phyloP scores from a whole-genome alignment of 2,329 filamentous ascomycete genomes.

The Colletotrichum sp. region DNA sequence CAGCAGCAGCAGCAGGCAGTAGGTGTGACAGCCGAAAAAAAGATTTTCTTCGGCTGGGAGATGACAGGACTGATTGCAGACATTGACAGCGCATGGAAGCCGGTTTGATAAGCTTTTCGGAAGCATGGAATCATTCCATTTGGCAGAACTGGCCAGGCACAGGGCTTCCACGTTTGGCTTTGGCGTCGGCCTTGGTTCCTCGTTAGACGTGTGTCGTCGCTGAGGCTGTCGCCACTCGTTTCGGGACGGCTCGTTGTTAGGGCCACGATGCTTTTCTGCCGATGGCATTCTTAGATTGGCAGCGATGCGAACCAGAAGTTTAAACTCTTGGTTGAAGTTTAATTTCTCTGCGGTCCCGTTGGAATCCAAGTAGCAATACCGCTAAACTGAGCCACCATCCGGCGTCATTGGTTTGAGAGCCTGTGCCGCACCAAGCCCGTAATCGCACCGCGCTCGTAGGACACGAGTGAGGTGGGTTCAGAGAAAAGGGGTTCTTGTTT shows the following conservation, averaged over 20 bases:
- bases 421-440: neutral
- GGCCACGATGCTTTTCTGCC: neutral
- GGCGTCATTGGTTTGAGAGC: neutral
- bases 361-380: neutral
- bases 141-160: neutral
- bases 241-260: conserved; percentile 12
- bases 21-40: neutral
- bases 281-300: neutral
- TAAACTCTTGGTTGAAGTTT: neutral
- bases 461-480: neutral
- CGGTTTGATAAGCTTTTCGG: neutral
- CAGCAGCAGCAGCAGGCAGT: neutral
- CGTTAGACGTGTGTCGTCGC: neutral
- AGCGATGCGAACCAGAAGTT: neutral
- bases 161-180: neutral
- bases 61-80: neutral
- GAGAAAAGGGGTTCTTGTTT: neutral
- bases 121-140: neutral
- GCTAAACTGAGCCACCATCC: neutral
- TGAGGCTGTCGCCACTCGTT: neutral
- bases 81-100: neutral
- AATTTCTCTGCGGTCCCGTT: neutral
- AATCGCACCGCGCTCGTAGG: neutral
- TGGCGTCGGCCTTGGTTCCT: neutral
- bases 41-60: neutral